These are phyloP conservation scores for Fusarium sp. DNA, from an alignment of 2,329 filamentous ascomycete species.

Conservation along the genomic window DNA sequence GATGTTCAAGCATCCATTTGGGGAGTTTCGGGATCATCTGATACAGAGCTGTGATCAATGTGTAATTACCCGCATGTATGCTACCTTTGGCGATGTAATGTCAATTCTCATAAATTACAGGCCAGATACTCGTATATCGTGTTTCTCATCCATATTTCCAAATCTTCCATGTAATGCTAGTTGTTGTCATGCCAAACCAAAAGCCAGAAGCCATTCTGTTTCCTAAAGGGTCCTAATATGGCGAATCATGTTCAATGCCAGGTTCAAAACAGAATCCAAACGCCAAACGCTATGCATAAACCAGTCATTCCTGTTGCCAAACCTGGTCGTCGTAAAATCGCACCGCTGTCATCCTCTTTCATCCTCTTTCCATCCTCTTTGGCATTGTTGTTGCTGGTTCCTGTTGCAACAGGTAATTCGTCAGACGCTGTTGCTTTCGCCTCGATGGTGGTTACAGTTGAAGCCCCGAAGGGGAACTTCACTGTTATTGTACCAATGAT, in stretches of 20 bases:
- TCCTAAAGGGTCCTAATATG: neutral
- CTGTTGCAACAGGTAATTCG: slow-evolving; percentile 43
- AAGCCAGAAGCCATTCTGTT: neutral
- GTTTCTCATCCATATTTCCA: neutral
- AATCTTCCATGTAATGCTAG: neutral
- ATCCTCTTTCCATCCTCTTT: slow-evolving; percentile 21
- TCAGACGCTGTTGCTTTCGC: slow-evolving; percentile 43
- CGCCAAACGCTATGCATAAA: slow-evolving; percentile 55
- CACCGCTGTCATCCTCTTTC: slow-evolving; percentile 38
- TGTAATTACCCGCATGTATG: neutral
- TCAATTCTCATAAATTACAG: neutral
- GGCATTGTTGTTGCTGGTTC: slow-evolving; percentile 25
- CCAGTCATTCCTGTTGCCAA: slow-evolving; percentile 34
- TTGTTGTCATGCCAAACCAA: neutral
- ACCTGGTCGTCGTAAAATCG: slow-evolving; percentile 12
- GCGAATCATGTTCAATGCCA: neutral
- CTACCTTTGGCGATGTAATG: neutral
- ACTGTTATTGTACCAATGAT: slow-evolving; percentile 59
- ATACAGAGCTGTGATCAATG: neutral
- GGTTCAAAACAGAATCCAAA: slow-evolving; percentile 49
- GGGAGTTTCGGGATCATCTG: neutral
- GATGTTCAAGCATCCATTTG: neutral
- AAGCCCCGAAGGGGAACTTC: slow-evolving; percentile 57
- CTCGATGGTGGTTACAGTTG: slow-evolving; percentile 54
- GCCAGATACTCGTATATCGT: neutral